Evolutionary conservation across 2,329 filamentous ascomycete genomes (phyloP), one percentile per base, ranked within the genome.

Genomic region (Elsinoe necatrix): DNA sequence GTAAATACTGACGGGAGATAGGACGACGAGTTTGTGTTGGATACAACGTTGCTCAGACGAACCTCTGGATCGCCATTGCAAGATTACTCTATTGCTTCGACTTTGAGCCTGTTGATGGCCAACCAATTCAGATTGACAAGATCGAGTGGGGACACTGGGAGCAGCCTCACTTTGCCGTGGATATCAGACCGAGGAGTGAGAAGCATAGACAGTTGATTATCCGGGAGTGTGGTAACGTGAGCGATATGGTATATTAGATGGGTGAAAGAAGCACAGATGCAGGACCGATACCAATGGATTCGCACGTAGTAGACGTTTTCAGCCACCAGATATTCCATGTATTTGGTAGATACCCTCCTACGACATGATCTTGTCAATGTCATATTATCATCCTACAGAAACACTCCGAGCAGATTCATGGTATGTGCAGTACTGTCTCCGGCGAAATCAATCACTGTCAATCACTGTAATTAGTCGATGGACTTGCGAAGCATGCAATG

Each of bases 11-110:
- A 55, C 37, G 16, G 3, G 14, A 7, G 14, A 21, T 23, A 55
- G 54, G 54, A 8, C 39, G 54, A 39, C 29, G 54, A 39, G 42
- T 56, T 11, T 56, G 54, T 25, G 54, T 45, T 2, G 54, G 54
- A 2, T 56, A 56, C 20, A 56, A 56, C 20, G 54, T 56, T 3
- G 54, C 39, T 14, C 39, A 56, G 42, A 56, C 54, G 5, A 56
- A 56, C 14, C 23, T 56, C 6, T 56, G 54, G 54, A 48, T 56
- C 18, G 54, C 42, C 3, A 25, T 45, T n/a, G 54, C 54, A 6
- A 29, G 54, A 48, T 14, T 56, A n/a, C 41, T 56, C 23, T 56
- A 56, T 20, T 56, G 54, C 42, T 56, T 56, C 20, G 54, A 56
- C 42, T 56, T 56, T 45, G 23, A 45, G 18, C 29, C 48, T n/a